phyloP scores from a whole-genome alignment of 2,329 filamentous ascomycete species.

The Mycogone perniciosa region DNA sequence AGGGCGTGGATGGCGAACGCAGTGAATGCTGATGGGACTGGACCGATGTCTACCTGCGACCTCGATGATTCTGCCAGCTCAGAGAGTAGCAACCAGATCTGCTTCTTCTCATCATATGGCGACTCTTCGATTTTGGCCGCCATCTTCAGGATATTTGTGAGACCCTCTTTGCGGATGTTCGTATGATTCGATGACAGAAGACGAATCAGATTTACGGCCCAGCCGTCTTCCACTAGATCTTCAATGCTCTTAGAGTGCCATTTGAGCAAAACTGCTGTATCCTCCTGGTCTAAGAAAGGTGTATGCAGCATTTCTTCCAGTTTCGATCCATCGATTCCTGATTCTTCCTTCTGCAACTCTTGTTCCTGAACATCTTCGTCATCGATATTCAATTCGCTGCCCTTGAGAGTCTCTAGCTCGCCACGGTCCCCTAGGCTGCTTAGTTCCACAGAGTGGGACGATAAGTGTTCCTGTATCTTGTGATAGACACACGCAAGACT shows the following conservation, averaged over 20 bases:
- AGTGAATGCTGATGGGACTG: constrained; percentile 67
- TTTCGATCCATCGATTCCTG: constrained; percentile 32
- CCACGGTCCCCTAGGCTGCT: constrained; percentile 15
- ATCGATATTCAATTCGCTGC: constrained; percentile 11
- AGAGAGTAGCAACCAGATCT: constrained; percentile 71
- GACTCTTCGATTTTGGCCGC: constrained; percentile 59
- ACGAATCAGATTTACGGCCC: constrained; percentile 61
- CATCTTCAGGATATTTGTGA: constrained; percentile 62
- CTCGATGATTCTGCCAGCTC: constrained; percentile 73
- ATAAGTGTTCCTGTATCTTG: constrained; percentile 27
- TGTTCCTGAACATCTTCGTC: neutral
- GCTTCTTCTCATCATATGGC: constrained; percentile 66
- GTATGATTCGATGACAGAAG: constrained; percentile 69
- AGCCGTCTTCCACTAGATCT: constrained; percentile 71
- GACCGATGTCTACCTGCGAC: constrained; percentile 43
- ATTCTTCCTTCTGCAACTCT: constrained; percentile 8
- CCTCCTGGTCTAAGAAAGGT: constrained; percentile 39
- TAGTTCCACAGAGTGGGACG: constrained; percentile 19
- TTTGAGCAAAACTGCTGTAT: constrained; percentile 47
- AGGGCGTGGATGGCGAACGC: constrained; percentile 68
- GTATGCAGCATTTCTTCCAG: constrained; percentile 48
- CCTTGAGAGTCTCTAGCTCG: constrained; percentile 16
- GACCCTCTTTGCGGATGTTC: constrained; percentile 73
- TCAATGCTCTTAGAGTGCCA: constrained; percentile 76
- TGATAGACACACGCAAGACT: constrained; percentile 23